Conservation (phyloP, 768 basidiomycete species). For the Suillus tomentosus region DNA sequence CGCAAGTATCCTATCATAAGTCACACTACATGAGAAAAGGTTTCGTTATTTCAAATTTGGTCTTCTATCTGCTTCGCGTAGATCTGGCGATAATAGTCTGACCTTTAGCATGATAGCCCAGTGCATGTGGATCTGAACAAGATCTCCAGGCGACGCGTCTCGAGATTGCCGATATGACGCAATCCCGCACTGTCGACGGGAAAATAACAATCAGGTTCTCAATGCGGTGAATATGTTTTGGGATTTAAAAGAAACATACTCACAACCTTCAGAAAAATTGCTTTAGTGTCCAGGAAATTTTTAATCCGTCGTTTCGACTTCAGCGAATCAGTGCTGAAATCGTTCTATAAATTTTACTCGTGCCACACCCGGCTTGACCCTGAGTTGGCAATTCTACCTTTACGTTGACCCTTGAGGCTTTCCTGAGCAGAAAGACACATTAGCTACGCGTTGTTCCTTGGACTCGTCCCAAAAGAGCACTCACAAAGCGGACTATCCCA, state of each 20-base stretch:
- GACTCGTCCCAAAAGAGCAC: background rate
- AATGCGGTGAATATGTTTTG: background rate
- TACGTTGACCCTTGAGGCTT: conserved; percentile 1
- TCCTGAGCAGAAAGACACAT: conserved; percentile 6
- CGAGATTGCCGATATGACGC: conserved; percentile 1
- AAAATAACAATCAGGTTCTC: background rate
- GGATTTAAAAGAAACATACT: background rate
- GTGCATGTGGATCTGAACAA: conserved; percentile 14
- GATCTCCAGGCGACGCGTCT: conserved; percentile 5
- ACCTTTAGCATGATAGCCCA: background rate
- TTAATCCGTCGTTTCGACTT: no score
- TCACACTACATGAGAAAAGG: conserved; percentile 14
- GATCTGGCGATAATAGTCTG: conserved; percentile 17
- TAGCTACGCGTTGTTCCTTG: background rate
- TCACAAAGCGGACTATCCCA: background rate
- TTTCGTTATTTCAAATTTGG: conserved; percentile 36
- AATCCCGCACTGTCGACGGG: background rate
- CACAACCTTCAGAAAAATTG: background rate
- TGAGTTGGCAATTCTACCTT: background rate
- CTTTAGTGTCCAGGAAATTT: background rate
- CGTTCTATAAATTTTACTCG: background rate
- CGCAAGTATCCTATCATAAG: no score
- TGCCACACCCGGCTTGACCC: background rate
- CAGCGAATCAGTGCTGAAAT: background rate
- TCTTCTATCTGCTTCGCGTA: conserved; percentile 10